These are phyloP conservation scores for Carex pumila DNA, from an alignment of 176 grass and related monocot genomes.

Conservation along the genomic window DNA sequence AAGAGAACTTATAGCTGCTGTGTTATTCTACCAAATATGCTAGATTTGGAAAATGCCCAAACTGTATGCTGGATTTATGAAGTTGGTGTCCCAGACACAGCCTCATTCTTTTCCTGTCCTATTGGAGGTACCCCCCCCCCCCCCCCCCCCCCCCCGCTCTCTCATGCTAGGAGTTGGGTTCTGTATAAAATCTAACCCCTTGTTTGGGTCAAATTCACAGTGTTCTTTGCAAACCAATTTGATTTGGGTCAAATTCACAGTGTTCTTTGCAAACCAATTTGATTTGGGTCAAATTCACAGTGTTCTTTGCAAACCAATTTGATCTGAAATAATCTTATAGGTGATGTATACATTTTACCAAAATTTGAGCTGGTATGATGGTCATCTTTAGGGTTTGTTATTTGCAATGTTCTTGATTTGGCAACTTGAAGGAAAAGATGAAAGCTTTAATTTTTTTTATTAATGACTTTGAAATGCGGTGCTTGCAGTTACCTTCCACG, in stretches of 20 bases:
- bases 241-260: too few species aligned
- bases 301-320: not conserved
- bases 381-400: not conserved
- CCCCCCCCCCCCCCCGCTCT: not conserved
- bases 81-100: conserved; percentile 79
- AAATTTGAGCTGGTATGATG: not conserved
- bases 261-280: too few species aligned
- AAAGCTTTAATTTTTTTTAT: conserved; percentile 16
- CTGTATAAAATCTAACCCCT: not conserved
- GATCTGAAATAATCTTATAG: not conserved
- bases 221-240: too few species aligned
- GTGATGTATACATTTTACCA: not conserved
- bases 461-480: conserved; percentile 32
- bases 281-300: not conserved
- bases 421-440: not conserved
- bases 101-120: conserved; percentile 87
- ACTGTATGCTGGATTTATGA: conserved; percentile 92
- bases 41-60: conserved; percentile 99
- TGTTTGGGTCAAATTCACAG: too few species aligned
- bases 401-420: conserved; percentile 2
- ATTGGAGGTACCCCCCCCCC: conserved; percentile 43
- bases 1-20: not conserved
- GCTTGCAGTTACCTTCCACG: conserved; percentile 55
- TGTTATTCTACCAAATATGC: conserved; percentile 17
- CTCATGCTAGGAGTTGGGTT: not conserved